phyloP scores from a whole-genome alignment of 805 yeast species.

The Candida argentea region DNA sequence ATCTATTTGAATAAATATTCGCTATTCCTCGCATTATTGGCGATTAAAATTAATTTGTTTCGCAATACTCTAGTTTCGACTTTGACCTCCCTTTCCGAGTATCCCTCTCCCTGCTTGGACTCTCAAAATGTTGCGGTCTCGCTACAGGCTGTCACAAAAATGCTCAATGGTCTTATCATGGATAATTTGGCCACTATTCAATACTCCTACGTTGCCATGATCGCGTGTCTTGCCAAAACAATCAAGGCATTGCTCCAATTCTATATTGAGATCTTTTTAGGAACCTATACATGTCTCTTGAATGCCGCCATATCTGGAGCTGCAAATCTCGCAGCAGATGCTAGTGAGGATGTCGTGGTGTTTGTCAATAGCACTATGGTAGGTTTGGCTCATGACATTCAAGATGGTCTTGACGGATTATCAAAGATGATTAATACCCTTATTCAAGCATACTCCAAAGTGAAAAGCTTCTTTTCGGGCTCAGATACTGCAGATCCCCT shows the following conservation, averaged over 20 bases:
- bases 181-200: slow-evolving; percentile 37
- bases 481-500: slow-evolving; percentile 17
- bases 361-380: slow-evolving; percentile 52
- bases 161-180: too few relatives aligned
- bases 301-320: slow-evolving; percentile 67
- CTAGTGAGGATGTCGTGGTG: slow-evolving; percentile 52
- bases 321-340: slow-evolving; percentile 61
- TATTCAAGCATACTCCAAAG: slow-evolving; percentile 32
- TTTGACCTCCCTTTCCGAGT: neutral
- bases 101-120: neutral
- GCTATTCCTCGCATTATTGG: slow-evolving; percentile 41
- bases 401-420: slow-evolving; percentile 55
- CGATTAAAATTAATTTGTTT: slow-evolving; percentile 54
- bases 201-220: slow-evolving; percentile 30
- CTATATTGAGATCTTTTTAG: slow-evolving; percentile 61
- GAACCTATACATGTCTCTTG: slow-evolving; percentile 79
- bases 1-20: slow-evolving; percentile 60
- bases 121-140: slow-evolving; percentile 10
- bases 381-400: slow-evolving; percentile 47
- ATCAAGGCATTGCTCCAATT: slow-evolving; percentile 53
- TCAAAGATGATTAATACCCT: slow-evolving; percentile 48
- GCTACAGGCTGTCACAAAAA: neutral
- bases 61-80: slow-evolving; percentile 3
- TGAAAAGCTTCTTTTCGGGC: slow-evolving; percentile 43
- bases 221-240: slow-evolving; percentile 42